phyloP scores from a whole-genome alignment of 768 basidiomycete species.

The Collybia sordida region DNA sequence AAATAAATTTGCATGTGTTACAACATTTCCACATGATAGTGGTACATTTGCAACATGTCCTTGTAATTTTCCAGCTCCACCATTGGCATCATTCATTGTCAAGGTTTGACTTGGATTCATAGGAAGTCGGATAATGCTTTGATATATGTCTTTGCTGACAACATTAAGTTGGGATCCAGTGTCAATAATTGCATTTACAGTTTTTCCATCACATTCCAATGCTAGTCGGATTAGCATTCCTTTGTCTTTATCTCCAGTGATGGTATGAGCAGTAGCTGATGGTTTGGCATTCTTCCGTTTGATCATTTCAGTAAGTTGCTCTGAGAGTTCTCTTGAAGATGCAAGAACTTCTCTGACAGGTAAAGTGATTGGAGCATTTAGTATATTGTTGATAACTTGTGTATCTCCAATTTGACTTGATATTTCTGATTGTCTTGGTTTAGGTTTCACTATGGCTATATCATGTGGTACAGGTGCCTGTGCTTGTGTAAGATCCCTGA shows the following conservation, averaged over 20 bases:
- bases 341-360: background rate
- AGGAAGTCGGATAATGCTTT: background rate
- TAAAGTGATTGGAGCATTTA: background rate
- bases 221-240: background rate
- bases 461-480: background rate
- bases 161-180: background rate
- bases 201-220: background rate
- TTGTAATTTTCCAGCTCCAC: background rate
- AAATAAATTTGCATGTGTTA: background rate
- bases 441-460: background rate
- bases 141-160: background rate
- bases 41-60: background rate
- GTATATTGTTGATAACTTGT: background rate
- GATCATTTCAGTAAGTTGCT: background rate
- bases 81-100: constrained; percentile 3
- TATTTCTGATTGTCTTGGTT: background rate
- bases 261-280: background rate
- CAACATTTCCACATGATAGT: background rate
- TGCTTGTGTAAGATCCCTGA: no score
- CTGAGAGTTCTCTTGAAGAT: background rate
- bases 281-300: background rate
- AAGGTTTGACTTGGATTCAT: background rate
- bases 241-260: background rate
- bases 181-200: background rate
- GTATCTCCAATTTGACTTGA: background rate